phyloP scores from a whole-genome alignment of 495 filamentous ascomycete genomes.

The Filosporella fistucella region DNA sequence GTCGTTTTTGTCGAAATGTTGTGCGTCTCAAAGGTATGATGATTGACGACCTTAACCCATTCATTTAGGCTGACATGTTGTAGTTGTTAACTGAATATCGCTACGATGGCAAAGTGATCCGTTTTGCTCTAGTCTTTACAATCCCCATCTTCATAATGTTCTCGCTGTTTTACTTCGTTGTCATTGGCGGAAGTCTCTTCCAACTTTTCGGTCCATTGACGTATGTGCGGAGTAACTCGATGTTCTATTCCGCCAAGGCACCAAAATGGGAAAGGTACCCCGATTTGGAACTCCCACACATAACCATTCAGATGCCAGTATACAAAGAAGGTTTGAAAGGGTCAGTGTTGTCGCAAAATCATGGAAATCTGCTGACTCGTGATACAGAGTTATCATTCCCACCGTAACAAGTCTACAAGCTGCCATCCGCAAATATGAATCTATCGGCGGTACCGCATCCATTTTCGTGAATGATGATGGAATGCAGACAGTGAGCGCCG shows the following conservation, averaged over 20 bases:
- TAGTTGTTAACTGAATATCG: conserved; percentile 4
- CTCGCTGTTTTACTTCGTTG: conserved; percentile 8
- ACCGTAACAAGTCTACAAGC: conserved; percentile 30
- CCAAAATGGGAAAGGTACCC: conserved; percentile 3
- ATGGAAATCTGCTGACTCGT: not conserved
- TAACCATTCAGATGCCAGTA: conserved; percentile 29
- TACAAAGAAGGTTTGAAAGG: conserved; percentile 27
- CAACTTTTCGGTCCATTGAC: conserved; percentile 13
- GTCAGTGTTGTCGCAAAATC: conserved; percentile 20
- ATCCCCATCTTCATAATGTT: conserved; percentile 7
- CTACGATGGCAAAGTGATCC: not conserved
- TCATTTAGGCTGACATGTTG: not conserved
- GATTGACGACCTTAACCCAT: not conserved
- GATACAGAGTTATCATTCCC: conserved; percentile 26
- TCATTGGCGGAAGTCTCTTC: conserved; percentile 6
- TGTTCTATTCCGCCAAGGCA: conserved; percentile 8
- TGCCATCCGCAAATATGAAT: conserved; percentile 45
- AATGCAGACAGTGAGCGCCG: conserved; percentile 42
- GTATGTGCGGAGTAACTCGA: conserved; percentile 2
- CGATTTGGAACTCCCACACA: conserved; percentile 9
- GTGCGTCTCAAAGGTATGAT: conserved; percentile 2
- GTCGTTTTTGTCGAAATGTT: conserved; percentile 10
- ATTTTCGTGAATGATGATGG: conserved; percentile 73
- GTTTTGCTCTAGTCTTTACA: conserved; percentile 1
- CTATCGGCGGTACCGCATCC: conserved; percentile 64